These are phyloP conservation scores for Fusarium subglutinans DNA, from an alignment of 2,329 filamentous ascomycete genomes.

Conservation along the genomic window DNA sequence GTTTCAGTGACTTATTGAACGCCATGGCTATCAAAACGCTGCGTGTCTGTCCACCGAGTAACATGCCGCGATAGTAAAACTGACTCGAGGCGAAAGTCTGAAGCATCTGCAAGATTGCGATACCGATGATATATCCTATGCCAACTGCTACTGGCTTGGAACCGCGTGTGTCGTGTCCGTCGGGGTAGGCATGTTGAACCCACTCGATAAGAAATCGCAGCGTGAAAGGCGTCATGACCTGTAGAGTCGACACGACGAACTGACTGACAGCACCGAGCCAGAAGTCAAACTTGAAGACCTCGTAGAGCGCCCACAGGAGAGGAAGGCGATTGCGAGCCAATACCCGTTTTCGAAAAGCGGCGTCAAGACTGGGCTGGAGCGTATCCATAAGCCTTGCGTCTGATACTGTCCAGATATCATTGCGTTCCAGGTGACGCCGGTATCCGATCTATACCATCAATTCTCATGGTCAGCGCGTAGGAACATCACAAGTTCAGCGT, in stretches of 20 bases:
- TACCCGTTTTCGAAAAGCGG: neutral
- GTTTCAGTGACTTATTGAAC: neutral
- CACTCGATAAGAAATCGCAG: neutral
- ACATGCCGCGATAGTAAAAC: neutral
- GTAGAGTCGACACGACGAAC: neutral
- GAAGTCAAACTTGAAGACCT: neutral
- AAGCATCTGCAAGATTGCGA: neutral
- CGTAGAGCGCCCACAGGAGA: neutral
- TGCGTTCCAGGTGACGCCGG: neutral
- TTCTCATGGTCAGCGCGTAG: neutral
- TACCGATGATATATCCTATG: neutral
- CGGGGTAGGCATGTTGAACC: neutral
- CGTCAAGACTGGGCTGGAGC: neutral
- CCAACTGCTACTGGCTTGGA: neutral
- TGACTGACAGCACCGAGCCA: neutral
- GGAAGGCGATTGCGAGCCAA: neutral
- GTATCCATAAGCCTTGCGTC: neutral
- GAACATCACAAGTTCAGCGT: neutral
- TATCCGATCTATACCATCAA: neutral
- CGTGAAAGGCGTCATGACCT: neutral
- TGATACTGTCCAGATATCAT: neutral
- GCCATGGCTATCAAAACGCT: neutral
- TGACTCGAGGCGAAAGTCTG: neutral
- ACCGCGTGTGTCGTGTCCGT: neutral
- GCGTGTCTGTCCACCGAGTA: neutral